Evolutionary conservation across 108 stramenopile genomes (phyloP), one percentile per base, ranked within the genome.

Genomic region (Nitzschia putrida): DNA sequence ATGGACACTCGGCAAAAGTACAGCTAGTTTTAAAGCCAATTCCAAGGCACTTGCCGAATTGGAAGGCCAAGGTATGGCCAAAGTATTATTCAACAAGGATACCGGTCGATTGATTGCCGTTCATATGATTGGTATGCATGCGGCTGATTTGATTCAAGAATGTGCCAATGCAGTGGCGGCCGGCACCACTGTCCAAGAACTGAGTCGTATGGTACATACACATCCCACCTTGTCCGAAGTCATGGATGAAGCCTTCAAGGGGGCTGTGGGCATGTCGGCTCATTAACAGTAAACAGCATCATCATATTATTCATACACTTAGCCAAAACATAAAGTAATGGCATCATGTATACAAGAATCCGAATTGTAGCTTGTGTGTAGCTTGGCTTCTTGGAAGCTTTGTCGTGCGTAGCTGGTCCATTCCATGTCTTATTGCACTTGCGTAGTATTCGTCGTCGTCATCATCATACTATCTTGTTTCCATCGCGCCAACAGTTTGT

Each of bases 121-220:
- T 24, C 98, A 99, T 81, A 99, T 99, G 61, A 97, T 99, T 70
- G 98, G 98, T 54, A 70, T 99, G 57, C 97, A 99, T 71, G 98
- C 98, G 7, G 98, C 98, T 29, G 98, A 99, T 77, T 91, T 99
- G 70, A 99, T 99, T 73, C 98, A 99, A 72, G 98, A 99, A 83
- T 98, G 97, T 79, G 92, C 97, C 59, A 99, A 99, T 76, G 98
- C 98, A 24, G 94, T 98, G 25, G 95, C 94, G 2, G 95, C 96
- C 6, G 97, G 97, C 37, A 97, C 97, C 52, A 98, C 98, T 1
- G 97, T 99, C 12, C 84, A 95, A 56, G 97, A 99, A 72, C 76
- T 99, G 74, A 86, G 89, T 79, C 96, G 98, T 95, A 97, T 98
- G 95, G 97, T 97, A 16, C 98, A 98, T 80, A 99, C 98, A 13